phyloP scores from a whole-genome alignment of 371 early-diverging fungal genomes.

The Mucor lusitanicus region DNA sequence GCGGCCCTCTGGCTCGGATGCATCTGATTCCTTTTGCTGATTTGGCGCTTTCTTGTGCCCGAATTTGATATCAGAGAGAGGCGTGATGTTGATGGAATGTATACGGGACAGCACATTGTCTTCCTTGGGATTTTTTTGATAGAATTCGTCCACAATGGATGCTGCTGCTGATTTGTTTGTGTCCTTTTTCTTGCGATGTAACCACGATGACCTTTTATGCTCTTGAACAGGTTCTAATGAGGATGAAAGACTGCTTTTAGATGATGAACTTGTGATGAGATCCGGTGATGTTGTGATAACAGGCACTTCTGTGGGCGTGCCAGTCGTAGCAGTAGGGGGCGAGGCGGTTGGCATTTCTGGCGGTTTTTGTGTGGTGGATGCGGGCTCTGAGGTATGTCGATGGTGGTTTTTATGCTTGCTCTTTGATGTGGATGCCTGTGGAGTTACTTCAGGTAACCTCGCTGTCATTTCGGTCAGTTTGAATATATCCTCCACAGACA shows the following conservation, averaged over 20 bases:
- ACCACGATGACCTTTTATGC: not conserved
- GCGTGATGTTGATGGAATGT: constrained; percentile 1
- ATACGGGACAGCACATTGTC: not conserved
- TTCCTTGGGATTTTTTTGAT: constrained; percentile 5
- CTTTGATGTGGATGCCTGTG: constrained; percentile 2
- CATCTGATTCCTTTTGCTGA: not conserved
- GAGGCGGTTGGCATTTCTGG: not conserved
- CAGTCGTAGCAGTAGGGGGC: not conserved
- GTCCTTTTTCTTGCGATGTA: not conserved
- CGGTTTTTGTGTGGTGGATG: not conserved
- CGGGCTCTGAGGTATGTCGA: not conserved
- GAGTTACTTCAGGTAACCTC: constrained; percentile 21
- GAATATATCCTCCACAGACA: constrained; percentile 47
- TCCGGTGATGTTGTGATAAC: not conserved
- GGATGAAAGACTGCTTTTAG: not conserved
- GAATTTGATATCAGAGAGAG: not conserved
- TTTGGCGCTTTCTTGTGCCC: not conserved
- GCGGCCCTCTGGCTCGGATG: not conserved
- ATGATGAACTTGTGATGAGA: not conserved
- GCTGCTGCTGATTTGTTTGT: constrained; percentile 2
- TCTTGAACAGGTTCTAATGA: not conserved
- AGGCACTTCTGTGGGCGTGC: not conserved
- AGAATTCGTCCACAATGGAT: constrained; percentile 9
- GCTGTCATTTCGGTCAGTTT: constrained; percentile 39
- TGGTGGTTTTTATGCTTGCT: constrained; percentile 1